Evolutionary conservation across 2,329 filamentous ascomycete genomes (phyloP).

Genomic region (Fusarium marasasianum): DNA sequence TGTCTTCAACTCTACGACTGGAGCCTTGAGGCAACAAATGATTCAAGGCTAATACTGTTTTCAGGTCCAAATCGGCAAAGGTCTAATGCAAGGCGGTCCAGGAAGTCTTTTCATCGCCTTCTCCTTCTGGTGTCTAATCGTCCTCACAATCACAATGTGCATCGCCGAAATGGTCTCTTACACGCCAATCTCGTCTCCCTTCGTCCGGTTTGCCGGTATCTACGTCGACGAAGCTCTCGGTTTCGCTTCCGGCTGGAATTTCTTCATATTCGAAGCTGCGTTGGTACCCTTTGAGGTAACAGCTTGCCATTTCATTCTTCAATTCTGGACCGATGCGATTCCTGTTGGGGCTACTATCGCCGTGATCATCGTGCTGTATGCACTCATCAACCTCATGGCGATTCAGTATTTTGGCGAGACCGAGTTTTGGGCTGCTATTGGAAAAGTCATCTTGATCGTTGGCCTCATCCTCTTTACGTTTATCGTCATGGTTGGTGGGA

Average conservation of each 20-base stretch:
- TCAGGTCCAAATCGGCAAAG: slow-evolving; percentile 64
- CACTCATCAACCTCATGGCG: slow-evolving; percentile 73
- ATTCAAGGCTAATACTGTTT: background rate
- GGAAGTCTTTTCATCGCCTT: slow-evolving; percentile 68
- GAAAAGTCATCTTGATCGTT: slow-evolving; percentile 76
- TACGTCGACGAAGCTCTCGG: slow-evolving; percentile 81
- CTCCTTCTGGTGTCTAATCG: slow-evolving; percentile 68
- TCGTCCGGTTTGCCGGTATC: slow-evolving; percentile 79
- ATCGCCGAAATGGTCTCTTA: slow-evolving; percentile 83
- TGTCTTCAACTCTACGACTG: background rate
- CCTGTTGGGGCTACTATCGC: slow-evolving; percentile 70
- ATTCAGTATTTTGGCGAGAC: slow-evolving; percentile 80
- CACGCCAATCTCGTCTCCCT: slow-evolving; percentile 79
- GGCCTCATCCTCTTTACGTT: slow-evolving; percentile 81
- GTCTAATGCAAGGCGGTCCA: slow-evolving; percentile 67
- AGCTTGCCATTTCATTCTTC: slow-evolving; percentile 70
- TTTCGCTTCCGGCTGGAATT: slow-evolving; percentile 78
- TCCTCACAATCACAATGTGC: slow-evolving; percentile 67
- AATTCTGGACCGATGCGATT: slow-evolving; percentile 69
- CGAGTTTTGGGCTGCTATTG: slow-evolving; percentile 78
- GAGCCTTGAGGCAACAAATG: no score
- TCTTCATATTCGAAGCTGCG: slow-evolving; percentile 75
- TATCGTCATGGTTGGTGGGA: slow-evolving; percentile 83
- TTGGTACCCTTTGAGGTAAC: slow-evolving; percentile 75
- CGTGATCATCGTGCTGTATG: slow-evolving; percentile 58